Base-by-base conservation (phyloP, 78 protist genomes). In the Dictyostelium purpureum region DNA sequence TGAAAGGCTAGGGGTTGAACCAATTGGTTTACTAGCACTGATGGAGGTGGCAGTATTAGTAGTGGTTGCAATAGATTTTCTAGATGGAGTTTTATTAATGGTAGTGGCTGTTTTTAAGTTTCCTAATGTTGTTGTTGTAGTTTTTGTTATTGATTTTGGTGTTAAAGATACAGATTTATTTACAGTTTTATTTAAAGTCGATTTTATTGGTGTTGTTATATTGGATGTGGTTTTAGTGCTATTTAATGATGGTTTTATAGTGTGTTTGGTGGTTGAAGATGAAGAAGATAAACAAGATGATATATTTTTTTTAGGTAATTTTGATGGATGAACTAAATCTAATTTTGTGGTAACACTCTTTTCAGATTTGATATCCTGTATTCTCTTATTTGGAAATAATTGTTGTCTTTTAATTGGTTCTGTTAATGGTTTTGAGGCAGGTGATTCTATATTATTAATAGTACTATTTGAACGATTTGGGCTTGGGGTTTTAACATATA, bases 321-420 rank as follows among this genome's bases (percentile, higher is more conserved):
- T 77, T 21, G 88, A 63, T 47, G 74, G 88, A 47, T 79, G 88
- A 3, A 79, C 21, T 43, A 45, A 54, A 5, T 38, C 4, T 4
- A 45, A 6, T 16, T 26, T 9, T 49, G n/a, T 51, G 19, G 37
- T 31, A 16, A 37, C 10, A 43, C 77, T 66, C 31, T 79, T 70
- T 18, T 21, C 43, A 12, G 40, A 9, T 42, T 79, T 79, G 35
- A 79, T 79, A 65, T 79, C 76, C 33, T 79, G 26, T 24, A 79
- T 63, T 38, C 88, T 59, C 28, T 79, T 79, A 43, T 79, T 79
- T 35, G 54, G 31, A 51, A 63, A 63, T 16, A 63, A 63, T 63
- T 63, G 71, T 33, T 33, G 26, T 63, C 7, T 31, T 33, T 18
- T 63, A 33, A 18, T 63, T 10, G 71, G 71, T 4, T 38, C 18